Base-by-base conservation (phyloP, 805 yeast genomes). In the Cyberlindnera japonica region DNA sequence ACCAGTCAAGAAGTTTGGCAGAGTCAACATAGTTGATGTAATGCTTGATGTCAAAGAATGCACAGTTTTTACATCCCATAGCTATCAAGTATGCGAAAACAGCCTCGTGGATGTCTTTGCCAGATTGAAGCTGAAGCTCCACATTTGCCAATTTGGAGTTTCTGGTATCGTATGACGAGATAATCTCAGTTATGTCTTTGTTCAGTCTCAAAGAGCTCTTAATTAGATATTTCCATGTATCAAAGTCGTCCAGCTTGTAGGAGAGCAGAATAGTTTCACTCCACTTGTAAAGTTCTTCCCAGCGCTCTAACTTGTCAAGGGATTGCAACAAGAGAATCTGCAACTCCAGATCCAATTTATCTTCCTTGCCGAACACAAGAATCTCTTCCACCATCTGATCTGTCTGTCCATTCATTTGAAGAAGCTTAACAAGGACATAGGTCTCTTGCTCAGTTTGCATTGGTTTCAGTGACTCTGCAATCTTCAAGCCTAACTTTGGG, bases 191-290 rank as follows among this genome's bases (percentile, higher is more conserved):
- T 3, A 65, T 69, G 10, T 61, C 61, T 3, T 39, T 59, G 51
- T 11, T 61, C 17, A 72, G 47, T 19, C 69, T 50, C 15, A 55
- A 51, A 1, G 71, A 69, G 3, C 89, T 64, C 33, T 67, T 62
- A 16, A 77, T 69, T 36, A 74, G 60, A 14, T 68, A 63, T 48
- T 78, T 74, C 86, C 95, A 87, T 27, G 88, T 77, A 41, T 76
- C 74, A 68, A 77, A 90, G 58, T 89, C 95, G 58, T 90, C 88
- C 40, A 83, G 72, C 9, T 68, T 58, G 18, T 71, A 62, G 4
- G 62, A 65, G 14, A 70, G 63, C 24, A 88, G 57, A 12, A 77
- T 66, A 4, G 52, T 44, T 5, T 55, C 30, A 33, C 78, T 62
- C 44, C 64, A 63, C 0, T 66, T 58, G 45, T 53, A 67, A 12